These are phyloP conservation scores for Lasiosphaeria miniovina DNA, from an alignment of 495 filamentous ascomycete species.

Conservation along the genomic window DNA sequence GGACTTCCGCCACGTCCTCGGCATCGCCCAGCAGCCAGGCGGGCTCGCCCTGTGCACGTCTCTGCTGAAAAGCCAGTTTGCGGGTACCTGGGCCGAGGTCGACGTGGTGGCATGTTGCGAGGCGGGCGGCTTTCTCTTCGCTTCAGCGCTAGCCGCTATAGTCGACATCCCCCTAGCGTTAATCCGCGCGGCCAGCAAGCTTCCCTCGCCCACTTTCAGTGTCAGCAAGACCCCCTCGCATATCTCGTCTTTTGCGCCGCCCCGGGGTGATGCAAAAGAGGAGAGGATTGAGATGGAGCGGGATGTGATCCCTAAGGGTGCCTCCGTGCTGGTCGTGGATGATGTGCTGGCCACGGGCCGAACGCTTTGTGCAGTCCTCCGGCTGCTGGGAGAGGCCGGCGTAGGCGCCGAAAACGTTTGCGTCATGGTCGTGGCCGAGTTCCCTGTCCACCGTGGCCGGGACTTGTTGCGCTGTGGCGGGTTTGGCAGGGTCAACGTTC, in stretches of 20 bases:
- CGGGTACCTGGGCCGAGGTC: slow-evolving; percentile 48
- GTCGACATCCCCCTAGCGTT: slow-evolving; percentile 49
- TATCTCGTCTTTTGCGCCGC: slow-evolving; percentile 50
- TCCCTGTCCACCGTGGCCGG: slow-evolving; percentile 58
- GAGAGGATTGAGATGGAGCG: slow-evolving; percentile 52
- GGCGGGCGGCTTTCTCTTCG: slow-evolving; percentile 58
- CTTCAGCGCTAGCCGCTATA: slow-evolving; percentile 48
- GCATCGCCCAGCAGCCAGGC: slow-evolving; percentile 52
- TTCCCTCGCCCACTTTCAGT: slow-evolving; percentile 57
- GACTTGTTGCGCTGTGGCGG: slow-evolving; percentile 49
- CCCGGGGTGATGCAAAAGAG: slow-evolving; percentile 26
- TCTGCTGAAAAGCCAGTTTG: slow-evolving; percentile 49
- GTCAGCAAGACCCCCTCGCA: slow-evolving; percentile 50
- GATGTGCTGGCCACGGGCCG: slow-evolving; percentile 61
- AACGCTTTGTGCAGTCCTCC: slow-evolving; percentile 58
- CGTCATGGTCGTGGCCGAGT: slow-evolving; percentile 60
- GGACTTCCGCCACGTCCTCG: slow-evolving; percentile 58
- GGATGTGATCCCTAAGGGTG: slow-evolving; percentile 42
- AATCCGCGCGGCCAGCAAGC: slow-evolving; percentile 58
- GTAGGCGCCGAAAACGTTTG: slow-evolving; percentile 43
- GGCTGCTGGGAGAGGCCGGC: slow-evolving; percentile 48
- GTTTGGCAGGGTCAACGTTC: slow-evolving; percentile 55
- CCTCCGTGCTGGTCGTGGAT: slow-evolving; percentile 58
- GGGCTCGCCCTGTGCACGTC: slow-evolving; percentile 55
- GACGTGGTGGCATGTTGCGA: slow-evolving; percentile 53